phyloP scores from a whole-genome alignment of 179 eudicot genomes.

The Patellifolia procumbens region DNA sequence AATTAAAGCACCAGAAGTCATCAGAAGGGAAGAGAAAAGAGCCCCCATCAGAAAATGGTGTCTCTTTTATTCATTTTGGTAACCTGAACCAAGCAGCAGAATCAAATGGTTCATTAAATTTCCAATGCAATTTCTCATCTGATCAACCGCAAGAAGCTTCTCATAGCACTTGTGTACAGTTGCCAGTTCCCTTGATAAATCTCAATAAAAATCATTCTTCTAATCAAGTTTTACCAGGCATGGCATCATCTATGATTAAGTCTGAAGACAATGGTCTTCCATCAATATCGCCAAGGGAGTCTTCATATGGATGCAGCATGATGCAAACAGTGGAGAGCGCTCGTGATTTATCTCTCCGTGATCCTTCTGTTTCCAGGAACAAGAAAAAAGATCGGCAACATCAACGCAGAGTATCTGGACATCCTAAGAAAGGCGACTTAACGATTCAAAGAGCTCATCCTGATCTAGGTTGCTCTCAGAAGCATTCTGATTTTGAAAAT shows the following conservation, averaged over 20 bases:
- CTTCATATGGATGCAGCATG: constrained; percentile 51
- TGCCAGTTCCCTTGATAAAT: constrained; percentile 30
- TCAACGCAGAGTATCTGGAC: constrained; percentile 31
- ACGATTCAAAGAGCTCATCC: constrained; percentile 30
- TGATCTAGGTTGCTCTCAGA: constrained; percentile 37
- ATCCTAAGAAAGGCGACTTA: constrained; percentile 29
- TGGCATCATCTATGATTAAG: constrained; percentile 41
- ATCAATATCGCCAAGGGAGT: constrained; percentile 47
- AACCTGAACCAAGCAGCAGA: constrained; percentile 35
- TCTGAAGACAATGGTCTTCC: constrained; percentile 46
- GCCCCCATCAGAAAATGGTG: constrained; percentile 31
- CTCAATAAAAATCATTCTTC: constrained; percentile 34
- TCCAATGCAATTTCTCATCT: constrained; percentile 32
- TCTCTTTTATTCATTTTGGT: constrained; percentile 34
- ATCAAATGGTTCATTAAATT: constrained; percentile 33
- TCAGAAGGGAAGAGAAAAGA: constrained; percentile 47
- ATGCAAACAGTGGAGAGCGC: constrained; percentile 38
- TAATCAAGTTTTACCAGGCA: constrained; percentile 39
- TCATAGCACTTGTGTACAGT: constrained; percentile 39
- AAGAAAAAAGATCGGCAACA: constrained; percentile 43
- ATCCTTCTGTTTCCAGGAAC: constrained; percentile 35
- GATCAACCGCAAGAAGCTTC: constrained; percentile 38
- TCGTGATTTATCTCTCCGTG: constrained; percentile 41
- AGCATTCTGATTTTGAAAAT: constrained; percentile 33
- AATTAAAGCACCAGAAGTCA: constrained; percentile 40